A percentile compares a stretch with the other conserved stretches of the same genome.
These are phyloP conservation scores for Ustilago xerochloae DNA, from an alignment of 1,284 basidiomycete genomes.

Conservation along the genomic window DNA sequence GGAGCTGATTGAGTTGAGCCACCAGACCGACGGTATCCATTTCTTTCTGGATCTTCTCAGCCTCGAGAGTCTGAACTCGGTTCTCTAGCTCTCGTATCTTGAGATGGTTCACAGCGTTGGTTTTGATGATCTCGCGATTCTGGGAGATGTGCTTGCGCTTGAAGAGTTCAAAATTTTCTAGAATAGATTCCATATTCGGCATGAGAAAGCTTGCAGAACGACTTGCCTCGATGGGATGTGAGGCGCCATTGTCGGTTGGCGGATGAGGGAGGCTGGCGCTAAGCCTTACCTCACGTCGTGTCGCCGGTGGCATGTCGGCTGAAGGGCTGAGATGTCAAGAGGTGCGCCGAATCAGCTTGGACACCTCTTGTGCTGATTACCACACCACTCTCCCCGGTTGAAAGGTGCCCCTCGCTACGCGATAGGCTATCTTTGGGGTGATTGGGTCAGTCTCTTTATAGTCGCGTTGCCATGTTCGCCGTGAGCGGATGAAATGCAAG, in stretches of 20 bases:
- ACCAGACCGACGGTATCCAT: slow-evolving; percentile 30
- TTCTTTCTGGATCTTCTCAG: slow-evolving; percentile 47
- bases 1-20: slow-evolving; percentile 48
- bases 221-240: slow-evolving; percentile 29
- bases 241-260: background rate
- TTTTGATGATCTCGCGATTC: slow-evolving; percentile 65
- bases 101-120: slow-evolving; percentile 56
- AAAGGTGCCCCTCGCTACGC: no score
- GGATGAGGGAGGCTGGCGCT: slow-evolving; percentile 44
- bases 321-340: background rate
- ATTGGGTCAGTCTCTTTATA: no score
- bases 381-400: background rate
- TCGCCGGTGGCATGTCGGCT: slow-evolving; percentile 38
- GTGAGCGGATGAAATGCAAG: no score
- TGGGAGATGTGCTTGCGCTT: slow-evolving; percentile 66
- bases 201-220: slow-evolving; percentile 33
- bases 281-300: slow-evolving; percentile 43
- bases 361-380: background rate
- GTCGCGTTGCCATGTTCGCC: no score
- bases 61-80: slow-evolving; percentile 55
- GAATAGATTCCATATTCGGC: slow-evolving; percentile 59
- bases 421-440: no score
- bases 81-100: slow-evolving; percentile 63
- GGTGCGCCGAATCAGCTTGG: background rate
- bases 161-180: slow-evolving; percentile 63